Evolutionary conservation across 768 basidiomycete genomes (phyloP), one percentile per base, ranked within the genome.

Genomic region (Coprinellus micaceus): DNA sequence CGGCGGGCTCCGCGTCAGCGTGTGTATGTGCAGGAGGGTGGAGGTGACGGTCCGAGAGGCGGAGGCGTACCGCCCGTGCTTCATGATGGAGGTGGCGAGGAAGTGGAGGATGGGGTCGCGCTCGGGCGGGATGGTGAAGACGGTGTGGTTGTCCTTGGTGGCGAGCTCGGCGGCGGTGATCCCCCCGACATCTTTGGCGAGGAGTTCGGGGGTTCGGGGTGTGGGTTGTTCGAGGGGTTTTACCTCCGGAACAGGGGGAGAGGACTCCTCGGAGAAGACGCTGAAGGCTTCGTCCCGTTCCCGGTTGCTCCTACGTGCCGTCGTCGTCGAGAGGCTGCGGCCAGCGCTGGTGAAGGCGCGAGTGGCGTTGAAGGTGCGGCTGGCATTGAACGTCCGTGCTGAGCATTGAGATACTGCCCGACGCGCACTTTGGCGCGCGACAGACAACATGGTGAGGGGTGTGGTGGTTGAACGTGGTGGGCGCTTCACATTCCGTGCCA

Each of bases 1-100:
- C 0, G 94, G 89, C n/a, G 86, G 83, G 6, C 84, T 81, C 53
- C 85, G 79, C 15, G 92, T 95, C 56, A 88, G 74, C 10, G 84
- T 77, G 67, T 88, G 87, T 39, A 95, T 81, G 64, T 85, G 76
- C 17, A 84, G 69, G n/a, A 93, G 82, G 61, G 82, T 85, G n/a
- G 75, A 69, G 2, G 84, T 79, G 43, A 85, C 78, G 40, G 74
- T 73, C 29, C 77, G 78, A 0, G 82, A 71, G 0, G 89, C 87
- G 21, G 77, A 74, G 9, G 88, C 77, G 56, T 85, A 81, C 54
- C 84, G 77, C 29, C 92, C 92, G 66, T 87, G 71, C 36, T 65
- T 66, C 75, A 86, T 85, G 46, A 91, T 72, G 53, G 74, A 69
- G 17, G 82, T 83, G 2, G 89, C 75, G 51, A 93, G 67, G 63